Evolutionary conservation across 1,284 basidiomycete genomes (phyloP).

Genomic region (Cystobasidiaceae sp.): DNA sequence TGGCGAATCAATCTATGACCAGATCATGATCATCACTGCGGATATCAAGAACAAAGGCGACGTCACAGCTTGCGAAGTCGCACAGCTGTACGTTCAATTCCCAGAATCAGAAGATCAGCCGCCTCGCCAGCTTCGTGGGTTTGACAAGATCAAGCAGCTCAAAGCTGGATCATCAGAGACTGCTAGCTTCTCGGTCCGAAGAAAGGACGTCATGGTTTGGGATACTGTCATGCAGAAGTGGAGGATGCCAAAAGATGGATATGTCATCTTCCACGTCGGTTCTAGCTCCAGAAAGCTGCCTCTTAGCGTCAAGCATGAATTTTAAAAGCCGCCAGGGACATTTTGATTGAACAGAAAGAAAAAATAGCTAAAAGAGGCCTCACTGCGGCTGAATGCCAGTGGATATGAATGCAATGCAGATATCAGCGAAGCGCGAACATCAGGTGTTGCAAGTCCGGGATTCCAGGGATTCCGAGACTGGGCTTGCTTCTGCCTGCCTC

Average conservation of each 20-base stretch:
- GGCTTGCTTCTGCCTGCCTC: too few relatives aligned
- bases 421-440: too few relatives aligned
- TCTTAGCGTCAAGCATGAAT: slow-evolving; percentile 35
- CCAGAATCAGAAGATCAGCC: slow-evolving; percentile 47
- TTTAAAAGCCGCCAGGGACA: too few relatives aligned
- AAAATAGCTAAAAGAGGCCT: too few relatives aligned
- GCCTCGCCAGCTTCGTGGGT: slow-evolving; percentile 34
- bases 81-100: slow-evolving; percentile 51
- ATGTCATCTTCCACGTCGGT: slow-evolving; percentile 44
- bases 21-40: slow-evolving; percentile 46
- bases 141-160: slow-evolving; percentile 37
- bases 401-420: too few relatives aligned
- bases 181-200: slow-evolving; percentile 41
- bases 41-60: slow-evolving; percentile 50
- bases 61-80: slow-evolving; percentile 48
- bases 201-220: slow-evolving; percentile 51
- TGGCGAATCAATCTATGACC: slow-evolving; percentile 44
- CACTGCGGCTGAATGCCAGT: too few relatives aligned
- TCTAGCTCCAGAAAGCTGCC: slow-evolving; percentile 45
- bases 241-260: slow-evolving; percentile 47
- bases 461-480: too few relatives aligned
- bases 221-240: slow-evolving; percentile 47
- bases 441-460: too few relatives aligned
- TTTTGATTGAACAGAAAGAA: too few relatives aligned
- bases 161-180: slow-evolving; percentile 42